phyloP scores from a whole-genome alignment of 2,329 filamentous ascomycete genomes.

The Conoideocrella luteorostrata region DNA sequence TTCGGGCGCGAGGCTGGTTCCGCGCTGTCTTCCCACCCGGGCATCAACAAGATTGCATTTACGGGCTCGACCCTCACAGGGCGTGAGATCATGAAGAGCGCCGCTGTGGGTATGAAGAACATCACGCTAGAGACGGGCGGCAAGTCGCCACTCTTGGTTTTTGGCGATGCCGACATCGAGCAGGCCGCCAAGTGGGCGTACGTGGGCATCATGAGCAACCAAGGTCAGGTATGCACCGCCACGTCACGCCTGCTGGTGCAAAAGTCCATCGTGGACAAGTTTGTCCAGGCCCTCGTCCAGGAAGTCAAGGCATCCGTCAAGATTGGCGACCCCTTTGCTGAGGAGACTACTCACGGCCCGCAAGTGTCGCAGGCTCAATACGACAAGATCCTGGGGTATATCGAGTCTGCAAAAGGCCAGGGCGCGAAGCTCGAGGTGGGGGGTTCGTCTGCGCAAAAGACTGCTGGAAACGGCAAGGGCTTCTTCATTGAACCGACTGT shows the following conservation, averaged over 20 bases:
- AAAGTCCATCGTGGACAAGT: constrained; percentile 53
- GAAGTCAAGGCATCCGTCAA: constrained; percentile 52
- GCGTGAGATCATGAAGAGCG: constrained; percentile 69
- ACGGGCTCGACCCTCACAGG: constrained; percentile 70
- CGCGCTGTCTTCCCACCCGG: constrained; percentile 60
- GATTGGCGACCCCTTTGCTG: constrained; percentile 64
- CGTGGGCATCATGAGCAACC: constrained; percentile 50
- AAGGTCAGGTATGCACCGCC: constrained; percentile 60
- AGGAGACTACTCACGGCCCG: constrained; percentile 66
- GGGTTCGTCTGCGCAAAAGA: constrained; percentile 41
- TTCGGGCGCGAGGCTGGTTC: constrained; percentile 61
- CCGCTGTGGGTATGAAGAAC: constrained; percentile 59
- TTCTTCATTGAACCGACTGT: constrained; percentile 41
- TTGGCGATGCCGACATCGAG: constrained; percentile 59
- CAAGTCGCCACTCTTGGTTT: constrained; percentile 59
- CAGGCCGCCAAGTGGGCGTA: constrained; percentile 58
- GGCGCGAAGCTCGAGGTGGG: constrained; percentile 62
- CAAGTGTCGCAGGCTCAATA: constrained; percentile 67
- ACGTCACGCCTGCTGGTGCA: constrained; percentile 61
- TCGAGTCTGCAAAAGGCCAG: constrained; percentile 62
- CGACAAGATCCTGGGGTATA: constrained; percentile 62
- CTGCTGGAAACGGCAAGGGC: constrained; percentile 31
- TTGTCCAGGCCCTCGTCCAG: constrained; percentile 55
- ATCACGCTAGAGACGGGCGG: constrained; percentile 62
- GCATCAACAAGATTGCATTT: constrained; percentile 72